Evolutionary conservation across 2,329 filamentous ascomycete genomes (phyloP).

Genomic region (Rhytidhysteron rufulum): DNA sequence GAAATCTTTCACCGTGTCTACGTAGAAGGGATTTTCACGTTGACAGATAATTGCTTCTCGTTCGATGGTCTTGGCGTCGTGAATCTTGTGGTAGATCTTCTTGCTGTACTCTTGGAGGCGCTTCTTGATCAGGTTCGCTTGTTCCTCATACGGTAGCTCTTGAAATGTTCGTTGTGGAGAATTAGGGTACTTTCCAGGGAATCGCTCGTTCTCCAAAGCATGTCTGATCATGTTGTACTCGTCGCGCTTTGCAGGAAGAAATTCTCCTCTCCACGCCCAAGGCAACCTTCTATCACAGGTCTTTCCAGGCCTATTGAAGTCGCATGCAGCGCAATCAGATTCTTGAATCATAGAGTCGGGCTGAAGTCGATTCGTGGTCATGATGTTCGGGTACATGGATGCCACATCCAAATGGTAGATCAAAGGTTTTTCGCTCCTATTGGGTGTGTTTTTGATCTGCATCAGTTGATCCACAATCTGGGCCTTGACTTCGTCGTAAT

Average conservation of each 20-base stretch:
- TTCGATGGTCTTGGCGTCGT: constrained; percentile 87
- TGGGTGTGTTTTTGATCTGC: constrained; percentile 75
- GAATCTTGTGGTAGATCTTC: constrained; percentile 99
- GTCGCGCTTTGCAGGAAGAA: constrained; percentile 89
- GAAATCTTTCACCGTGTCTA: constrained; percentile 93
- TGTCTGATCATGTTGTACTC: constrained; percentile 99
- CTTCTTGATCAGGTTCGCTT: constrained; percentile 76
- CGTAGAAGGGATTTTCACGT: constrained; percentile 96
- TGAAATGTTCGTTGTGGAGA: constrained; percentile 71
- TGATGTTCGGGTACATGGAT: constrained; percentile 99
- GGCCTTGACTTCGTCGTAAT: constrained; percentile 63
- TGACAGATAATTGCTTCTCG: constrained; percentile 98
- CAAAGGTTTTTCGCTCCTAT: constrained; percentile 77
- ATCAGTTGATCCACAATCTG: constrained; percentile 72
- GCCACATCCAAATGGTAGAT: constrained; percentile 99
- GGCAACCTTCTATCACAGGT: constrained; percentile 92
- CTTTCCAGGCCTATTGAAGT: constrained; percentile 96
- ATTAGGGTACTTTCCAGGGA: constrained; percentile 74
- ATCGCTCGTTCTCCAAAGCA: constrained; percentile 85
- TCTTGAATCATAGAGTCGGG: constrained; percentile 99
- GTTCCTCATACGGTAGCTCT: constrained; percentile 77
- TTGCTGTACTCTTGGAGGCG: constrained; percentile 90
- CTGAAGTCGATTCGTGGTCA: constrained; percentile 97
- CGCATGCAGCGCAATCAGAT: constrained; percentile 92
- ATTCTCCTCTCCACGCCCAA: constrained; percentile 98